These are phyloP conservation scores for Rhododendron williamsianum DNA, from an alignment of 148 eudicot species.

Conservation along the genomic window DNA sequence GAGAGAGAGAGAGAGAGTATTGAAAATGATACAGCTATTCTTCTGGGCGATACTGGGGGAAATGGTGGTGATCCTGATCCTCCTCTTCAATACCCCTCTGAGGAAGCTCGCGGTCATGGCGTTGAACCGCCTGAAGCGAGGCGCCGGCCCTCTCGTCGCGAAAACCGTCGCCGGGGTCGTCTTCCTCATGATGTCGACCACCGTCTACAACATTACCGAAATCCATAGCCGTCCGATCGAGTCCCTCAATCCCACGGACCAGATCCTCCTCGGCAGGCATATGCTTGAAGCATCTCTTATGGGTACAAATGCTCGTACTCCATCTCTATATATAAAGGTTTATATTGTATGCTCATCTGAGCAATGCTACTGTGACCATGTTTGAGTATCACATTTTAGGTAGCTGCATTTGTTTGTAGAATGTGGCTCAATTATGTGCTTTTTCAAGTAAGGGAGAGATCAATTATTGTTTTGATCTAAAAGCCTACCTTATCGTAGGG, in stretches of 20 bases:
- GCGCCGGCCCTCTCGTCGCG: constrained; percentile 56
- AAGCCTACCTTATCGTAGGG: neutral
- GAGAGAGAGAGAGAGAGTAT: neutral
- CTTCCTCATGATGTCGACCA: constrained; percentile 39
- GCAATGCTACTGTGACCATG: too few relatives aligned
- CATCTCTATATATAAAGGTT: neutral
- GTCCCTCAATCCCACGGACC: constrained; percentile 52
- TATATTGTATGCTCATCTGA: neutral
- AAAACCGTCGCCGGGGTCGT: constrained; percentile 53
- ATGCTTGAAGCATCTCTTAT: constrained; percentile 68
- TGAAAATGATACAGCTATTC: constrained; percentile 45
- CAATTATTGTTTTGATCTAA: neutral
- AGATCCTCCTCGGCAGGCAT: constrained; percentile 39
- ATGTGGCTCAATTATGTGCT: too few relatives aligned
- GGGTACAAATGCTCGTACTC: constrained; percentile 34
- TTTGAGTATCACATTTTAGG: neutral
- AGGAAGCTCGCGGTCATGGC: constrained; percentile 44
- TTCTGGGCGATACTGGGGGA: constrained; percentile 38
- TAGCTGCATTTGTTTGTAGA: neutral
- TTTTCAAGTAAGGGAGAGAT: too few relatives aligned
- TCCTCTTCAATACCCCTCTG: constrained; percentile 57
- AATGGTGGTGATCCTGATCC: constrained; percentile 34
- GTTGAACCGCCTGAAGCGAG: constrained; percentile 53
- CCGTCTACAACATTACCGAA: constrained; percentile 29
- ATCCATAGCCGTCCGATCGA: constrained; percentile 31